Conservation (phyloP, 306 rosid genomes). For the Quercus suber region DNA sequence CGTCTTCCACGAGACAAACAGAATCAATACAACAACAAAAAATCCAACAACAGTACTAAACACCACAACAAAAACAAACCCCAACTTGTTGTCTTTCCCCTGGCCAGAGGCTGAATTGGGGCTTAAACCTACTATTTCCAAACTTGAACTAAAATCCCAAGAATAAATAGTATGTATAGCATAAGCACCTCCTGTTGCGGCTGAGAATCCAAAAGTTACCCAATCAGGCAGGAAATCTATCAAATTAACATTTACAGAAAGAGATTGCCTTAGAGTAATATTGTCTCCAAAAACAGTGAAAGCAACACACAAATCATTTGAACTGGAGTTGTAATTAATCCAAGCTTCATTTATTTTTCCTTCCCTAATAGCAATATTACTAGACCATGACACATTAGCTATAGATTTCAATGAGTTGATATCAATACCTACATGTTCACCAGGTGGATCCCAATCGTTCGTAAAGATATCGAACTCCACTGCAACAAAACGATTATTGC, state of each 20-base stretch:
- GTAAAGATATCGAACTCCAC: conserved; percentile 50
- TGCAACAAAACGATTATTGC: conserved; percentile 35
- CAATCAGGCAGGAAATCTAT: conserved; percentile 16
- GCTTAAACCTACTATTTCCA: background rate
- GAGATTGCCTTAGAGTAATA: background rate
- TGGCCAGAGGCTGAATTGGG: background rate
- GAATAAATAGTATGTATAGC: background rate
- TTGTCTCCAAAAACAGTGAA: conserved; percentile 23
- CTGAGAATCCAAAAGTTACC: conserved; percentile 9
- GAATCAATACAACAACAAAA: background rate
- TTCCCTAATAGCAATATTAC: background rate
- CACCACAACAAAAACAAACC: background rate
- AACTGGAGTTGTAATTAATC: conserved; percentile 31
- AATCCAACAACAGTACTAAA: background rate
- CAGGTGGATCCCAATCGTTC: background rate
- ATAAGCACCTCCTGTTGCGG: background rate
- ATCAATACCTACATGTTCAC: conserved; percentile 44
- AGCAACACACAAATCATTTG: conserved; percentile 25
- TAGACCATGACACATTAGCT: conserved; percentile 27
- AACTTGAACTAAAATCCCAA: background rate
- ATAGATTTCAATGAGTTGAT: conserved; percentile 30
- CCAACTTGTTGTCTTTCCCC: background rate
- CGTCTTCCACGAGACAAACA: background rate
- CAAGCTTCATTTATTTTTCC: conserved; percentile 26
- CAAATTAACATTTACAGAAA: conserved; percentile 13